Evolutionary conservation across 108 stramenopile species (phyloP).

Genomic region (Skeletonema tropicum): DNA sequence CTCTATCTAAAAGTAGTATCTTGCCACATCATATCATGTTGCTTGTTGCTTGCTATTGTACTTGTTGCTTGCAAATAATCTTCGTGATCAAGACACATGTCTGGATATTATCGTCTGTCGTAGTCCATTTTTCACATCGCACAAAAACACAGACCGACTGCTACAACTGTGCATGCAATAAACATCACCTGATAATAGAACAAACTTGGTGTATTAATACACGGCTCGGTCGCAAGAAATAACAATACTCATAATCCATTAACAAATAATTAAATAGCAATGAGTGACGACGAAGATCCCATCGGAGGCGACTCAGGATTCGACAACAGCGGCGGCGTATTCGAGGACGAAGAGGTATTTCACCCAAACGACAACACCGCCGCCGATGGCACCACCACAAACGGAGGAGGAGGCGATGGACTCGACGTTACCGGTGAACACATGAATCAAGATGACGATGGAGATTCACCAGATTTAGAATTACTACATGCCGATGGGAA

Average conservation of each 20-base stretch:
- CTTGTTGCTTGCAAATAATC: too few relatives aligned
- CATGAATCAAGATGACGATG: conserved; percentile 39
- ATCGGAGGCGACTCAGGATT: conserved; percentile 73
- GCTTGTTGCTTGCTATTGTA: too few relatives aligned
- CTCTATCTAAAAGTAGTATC: too few relatives aligned
- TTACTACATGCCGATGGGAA: conserved; percentile 52
- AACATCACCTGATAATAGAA: too few relatives aligned
- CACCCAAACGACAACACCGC: conserved; percentile 37
- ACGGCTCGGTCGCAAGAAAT: too few relatives aligned
- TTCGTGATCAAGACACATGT: too few relatives aligned
- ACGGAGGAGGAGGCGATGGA: conserved; percentile 47
- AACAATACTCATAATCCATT: background rate
- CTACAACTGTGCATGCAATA: too few relatives aligned
- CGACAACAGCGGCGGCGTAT: conserved; percentile 82
- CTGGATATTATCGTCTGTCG: too few relatives aligned
- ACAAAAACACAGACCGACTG: too few relatives aligned
- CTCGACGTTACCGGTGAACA: conserved; percentile 82
- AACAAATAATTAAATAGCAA: conserved; percentile 9
- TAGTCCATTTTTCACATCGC: too few relatives aligned
- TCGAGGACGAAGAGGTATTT: conserved; percentile 58
- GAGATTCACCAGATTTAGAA: conserved; percentile 52
- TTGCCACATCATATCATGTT: too few relatives aligned
- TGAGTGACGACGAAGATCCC: conserved; percentile 89
- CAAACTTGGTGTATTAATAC: too few relatives aligned
- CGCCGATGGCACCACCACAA: conserved; percentile 24